Percentiles rank a stretch among this genome's conserved stretches.
Conservation (phyloP, 1,284 basidiomycete species). For the Clitocybe nebularis region DNA sequence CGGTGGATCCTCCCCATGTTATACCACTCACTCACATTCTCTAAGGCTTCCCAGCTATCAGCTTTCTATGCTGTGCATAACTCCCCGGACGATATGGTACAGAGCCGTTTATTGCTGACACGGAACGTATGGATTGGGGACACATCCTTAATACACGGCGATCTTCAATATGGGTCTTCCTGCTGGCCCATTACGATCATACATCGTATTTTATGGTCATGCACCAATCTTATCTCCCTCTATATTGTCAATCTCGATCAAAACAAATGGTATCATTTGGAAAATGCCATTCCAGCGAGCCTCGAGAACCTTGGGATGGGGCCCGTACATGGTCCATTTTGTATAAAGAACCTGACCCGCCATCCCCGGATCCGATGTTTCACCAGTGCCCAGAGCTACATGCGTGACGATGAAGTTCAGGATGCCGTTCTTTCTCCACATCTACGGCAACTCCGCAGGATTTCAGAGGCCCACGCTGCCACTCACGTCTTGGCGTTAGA, state of each 20-base stretch:
- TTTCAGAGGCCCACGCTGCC: conserved; percentile 17
- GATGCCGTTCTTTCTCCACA: conserved; percentile 27
- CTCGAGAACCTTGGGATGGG: conserved; percentile 30
- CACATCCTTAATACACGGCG: conserved; percentile 17
- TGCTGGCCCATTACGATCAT: conserved; percentile 31
- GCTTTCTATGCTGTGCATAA: conserved; percentile 23
- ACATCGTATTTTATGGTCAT: conserved; percentile 28
- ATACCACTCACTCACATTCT: conserved; percentile 29
- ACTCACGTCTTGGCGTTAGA: conserved; percentile 23
- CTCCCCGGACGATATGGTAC: conserved; percentile 15
- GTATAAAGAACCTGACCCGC: conserved; percentile 24
- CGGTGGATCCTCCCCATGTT: conserved; percentile 29
- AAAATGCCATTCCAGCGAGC: conserved; percentile 27
- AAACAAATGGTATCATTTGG: conserved; percentile 27
- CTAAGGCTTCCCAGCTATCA: conserved; percentile 21
- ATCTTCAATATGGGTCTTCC: conserved; percentile 28
- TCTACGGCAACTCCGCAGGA: conserved; percentile 26
- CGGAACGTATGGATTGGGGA: conserved; percentile 31
- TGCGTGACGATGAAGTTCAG: conserved; percentile 32
- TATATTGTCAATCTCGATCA: conserved; percentile 30
- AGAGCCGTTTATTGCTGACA: conserved; percentile 20
- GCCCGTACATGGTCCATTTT: conserved; percentile 32
- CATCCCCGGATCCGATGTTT: conserved; percentile 22
- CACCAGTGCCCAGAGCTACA: conserved; percentile 30
- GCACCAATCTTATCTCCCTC: conserved; percentile 23